phyloP scores from a whole-genome alignment of 371 early-diverging fungal genomes.

The Chytridium lagenaria region DNA sequence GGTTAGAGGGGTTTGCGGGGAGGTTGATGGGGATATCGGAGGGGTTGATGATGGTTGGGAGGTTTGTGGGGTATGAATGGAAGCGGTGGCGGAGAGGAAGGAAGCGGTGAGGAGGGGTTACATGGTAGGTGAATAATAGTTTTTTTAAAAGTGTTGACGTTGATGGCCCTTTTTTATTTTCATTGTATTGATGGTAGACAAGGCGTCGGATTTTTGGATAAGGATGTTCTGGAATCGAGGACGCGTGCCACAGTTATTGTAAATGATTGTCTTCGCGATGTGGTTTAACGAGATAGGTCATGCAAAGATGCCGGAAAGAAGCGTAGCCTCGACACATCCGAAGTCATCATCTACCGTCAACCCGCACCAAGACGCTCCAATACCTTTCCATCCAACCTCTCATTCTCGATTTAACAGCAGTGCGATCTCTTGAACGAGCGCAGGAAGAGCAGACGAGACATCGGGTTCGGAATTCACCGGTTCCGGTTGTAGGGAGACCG shows the following conservation, averaged over 20 bases:
- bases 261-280: too few species aligned
- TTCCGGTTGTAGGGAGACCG: neutral
- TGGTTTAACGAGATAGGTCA: too few species aligned
- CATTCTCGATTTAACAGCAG: constrained; percentile 61
- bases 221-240: neutral
- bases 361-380: constrained; percentile 56
- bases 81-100: too few species aligned
- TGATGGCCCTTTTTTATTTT: neutral
- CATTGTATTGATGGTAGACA: neutral
- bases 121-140: neutral
- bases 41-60: neutral
- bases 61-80: neutral
- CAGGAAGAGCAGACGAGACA: neutral
- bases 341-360: constrained; percentile 15
- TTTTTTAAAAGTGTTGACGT: neutral
- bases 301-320: neutral
- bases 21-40: neutral
- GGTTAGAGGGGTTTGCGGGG: too few species aligned
- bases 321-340: neutral
- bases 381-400: constrained; percentile 75
- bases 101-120: neutral
- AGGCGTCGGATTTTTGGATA: neutral
- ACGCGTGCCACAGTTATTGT: neutral
- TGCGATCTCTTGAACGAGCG: neutral
- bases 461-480: neutral